Evolutionary conservation across 1,284 basidiomycete species (phyloP).

Genomic region (Tetrapyrgos nigripes): DNA sequence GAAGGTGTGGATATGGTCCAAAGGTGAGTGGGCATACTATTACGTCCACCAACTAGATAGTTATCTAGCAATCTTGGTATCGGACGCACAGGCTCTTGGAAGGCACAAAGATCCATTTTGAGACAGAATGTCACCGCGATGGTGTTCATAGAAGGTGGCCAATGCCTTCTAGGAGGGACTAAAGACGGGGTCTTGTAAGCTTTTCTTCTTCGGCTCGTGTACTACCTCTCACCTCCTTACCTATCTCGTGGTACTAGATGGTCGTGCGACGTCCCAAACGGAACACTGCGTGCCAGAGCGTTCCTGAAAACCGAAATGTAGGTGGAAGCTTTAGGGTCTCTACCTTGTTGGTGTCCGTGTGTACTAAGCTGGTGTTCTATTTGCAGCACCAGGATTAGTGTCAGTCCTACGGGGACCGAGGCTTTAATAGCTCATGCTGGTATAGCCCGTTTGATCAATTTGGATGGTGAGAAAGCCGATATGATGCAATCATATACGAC

Average conservation of each 20-base stretch:
- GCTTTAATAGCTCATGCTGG: constrained; percentile 58
- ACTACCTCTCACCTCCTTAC: too few species aligned
- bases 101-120: constrained; percentile 61
- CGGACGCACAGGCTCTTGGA: constrained; percentile 60
- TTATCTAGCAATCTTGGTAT: not conserved
- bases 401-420: constrained; percentile 51
- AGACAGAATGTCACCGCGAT: constrained; percentile 67
- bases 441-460: constrained; percentile 53
- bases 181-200: constrained; percentile 70
- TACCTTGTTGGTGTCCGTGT: too few species aligned
- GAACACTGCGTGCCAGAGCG: constrained; percentile 60
- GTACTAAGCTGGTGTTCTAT: not conserved
- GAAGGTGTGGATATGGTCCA: constrained; percentile 67
- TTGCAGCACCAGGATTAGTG: constrained; percentile 48
- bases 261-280: constrained; percentile 68
- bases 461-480: constrained; percentile 53
- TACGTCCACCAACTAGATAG: not conserved
- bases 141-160: constrained; percentile 64
- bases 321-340: too few species aligned
- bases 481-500: constrained; percentile 28
- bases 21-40: constrained; percentile 45
- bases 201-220: not conserved
- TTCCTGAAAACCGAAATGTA: constrained; percentile 65
- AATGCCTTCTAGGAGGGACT: constrained; percentile 68
- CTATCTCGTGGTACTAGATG: constrained; percentile 48